Base-by-base conservation (phyloP, 1,284 basidiomycete species). In the Cryptococcus jaspeensis region DNA sequence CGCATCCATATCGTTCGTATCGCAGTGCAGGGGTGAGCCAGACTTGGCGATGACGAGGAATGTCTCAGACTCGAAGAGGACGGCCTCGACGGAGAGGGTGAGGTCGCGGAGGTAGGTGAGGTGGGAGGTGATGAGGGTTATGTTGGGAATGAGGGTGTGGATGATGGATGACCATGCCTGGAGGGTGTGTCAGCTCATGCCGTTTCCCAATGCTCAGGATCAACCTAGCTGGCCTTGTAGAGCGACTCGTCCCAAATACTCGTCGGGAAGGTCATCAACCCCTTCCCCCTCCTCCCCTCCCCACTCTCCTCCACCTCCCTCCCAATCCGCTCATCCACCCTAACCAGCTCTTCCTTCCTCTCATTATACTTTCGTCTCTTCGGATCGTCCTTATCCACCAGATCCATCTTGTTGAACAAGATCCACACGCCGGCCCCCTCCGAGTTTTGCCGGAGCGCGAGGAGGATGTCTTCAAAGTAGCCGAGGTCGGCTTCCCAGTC, bases 141-240 rank as follows among this genome's bases (percentile, higher is more conserved):
- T 89, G 63, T 98, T 96, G 2, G 96, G 96, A 55, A 99, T 96
- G 61, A 98, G 84, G 11, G 92, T 92, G 70, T 97, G 92, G 8
- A 99, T 92, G 63, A 99, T 96, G 60, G 86, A 86, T 25, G 96
- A 98, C 96, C 95, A 99, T 11, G 96, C 95, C 90, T 97, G 63
- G 35, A 45, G 18, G 22, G n/a, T 47, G 16, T 36, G 53, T 44
- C 13, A 46, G 23, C 20, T 37, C 20, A 23, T 12, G 46, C 20
- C 23, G 41, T 25, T 12, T 15, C 38, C 42, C 5, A n/a, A 11
- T 42, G 52, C 45, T 58, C 53, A 15, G 48, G 49, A 53, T 6
- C 12, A 20, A 45, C 22, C n/a, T 16, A 13, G 70, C 83, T 62
- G 71, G 89, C 94, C 82, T 90, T 91, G 81, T 99, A 99, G 46